Evolutionary conservation across 192 early-diverging fungal species (phyloP).

Genomic region (Funneliformis mosseae): DNA sequence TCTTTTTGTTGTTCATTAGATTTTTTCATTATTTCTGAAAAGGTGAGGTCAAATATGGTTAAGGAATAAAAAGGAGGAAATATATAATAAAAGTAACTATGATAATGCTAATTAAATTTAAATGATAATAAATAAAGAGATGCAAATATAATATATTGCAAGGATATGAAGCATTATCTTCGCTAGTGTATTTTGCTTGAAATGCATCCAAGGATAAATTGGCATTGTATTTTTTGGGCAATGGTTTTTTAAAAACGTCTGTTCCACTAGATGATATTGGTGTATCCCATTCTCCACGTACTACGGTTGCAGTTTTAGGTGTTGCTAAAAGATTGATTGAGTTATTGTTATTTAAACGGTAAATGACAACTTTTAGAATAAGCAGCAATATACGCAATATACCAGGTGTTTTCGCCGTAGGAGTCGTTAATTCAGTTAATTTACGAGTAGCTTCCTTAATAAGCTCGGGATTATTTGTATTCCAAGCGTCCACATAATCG

Average conservation of each 20-base stretch:
- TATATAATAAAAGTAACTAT: not conserved
- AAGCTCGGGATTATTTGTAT: slow-evolving; percentile 39
- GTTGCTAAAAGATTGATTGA: slow-evolving; percentile 33
- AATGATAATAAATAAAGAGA: slow-evolving; percentile 7
- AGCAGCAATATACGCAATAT: not conserved
- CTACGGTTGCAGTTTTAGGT: slow-evolving; percentile 28
- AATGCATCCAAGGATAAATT: slow-evolving; percentile 69
- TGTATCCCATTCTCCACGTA: slow-evolving; percentile 32
- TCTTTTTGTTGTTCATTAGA: slow-evolving; percentile 58
- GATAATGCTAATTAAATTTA: not conserved
- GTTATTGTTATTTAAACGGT: not conserved
- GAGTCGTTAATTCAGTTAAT: slow-evolving; percentile 44
- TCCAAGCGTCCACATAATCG: slow-evolving; percentile 46
- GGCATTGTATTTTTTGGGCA: slow-evolving; percentile 45
- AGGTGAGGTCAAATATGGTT: slow-evolving; percentile 35
- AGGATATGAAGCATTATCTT: slow-evolving; percentile 75
- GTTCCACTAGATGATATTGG: slow-evolving; percentile 5
- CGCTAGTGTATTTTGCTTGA: slow-evolving; percentile 72
- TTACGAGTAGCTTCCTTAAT: slow-evolving; percentile 40
- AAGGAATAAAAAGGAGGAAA: slow-evolving; percentile 3
- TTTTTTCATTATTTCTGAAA: slow-evolving; percentile 62
- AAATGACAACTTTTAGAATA: not conserved
- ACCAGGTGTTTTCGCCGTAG: slow-evolving; percentile 41
- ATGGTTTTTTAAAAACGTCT: slow-evolving; percentile 12
- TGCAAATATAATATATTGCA: not conserved